Evolutionary conservation across 257 asterid genomes (phyloP).

Genomic region (Asclepias syriaca): DNA sequence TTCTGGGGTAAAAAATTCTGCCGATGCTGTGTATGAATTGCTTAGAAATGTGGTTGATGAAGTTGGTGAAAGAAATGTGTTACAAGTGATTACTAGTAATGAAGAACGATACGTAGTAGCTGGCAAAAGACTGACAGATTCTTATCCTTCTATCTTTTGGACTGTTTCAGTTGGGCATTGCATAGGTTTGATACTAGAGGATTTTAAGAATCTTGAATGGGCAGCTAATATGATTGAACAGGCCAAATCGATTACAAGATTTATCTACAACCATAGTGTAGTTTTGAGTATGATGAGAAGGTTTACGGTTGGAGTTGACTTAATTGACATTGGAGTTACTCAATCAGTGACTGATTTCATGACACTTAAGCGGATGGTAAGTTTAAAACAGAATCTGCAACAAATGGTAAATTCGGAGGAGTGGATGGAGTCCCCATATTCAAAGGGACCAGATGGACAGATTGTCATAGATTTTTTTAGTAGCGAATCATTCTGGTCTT

Average conservation of each 20-base stretch:
- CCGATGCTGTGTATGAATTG: constrained; percentile 53
- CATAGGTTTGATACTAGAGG: constrained; percentile 72
- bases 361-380: constrained; percentile 66
- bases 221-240: constrained; percentile 56
- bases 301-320: constrained; percentile 71
- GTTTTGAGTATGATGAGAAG: constrained; percentile 72
- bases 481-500: constrained; percentile 73
- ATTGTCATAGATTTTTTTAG: constrained; percentile 47
- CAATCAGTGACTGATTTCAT: constrained; percentile 55
- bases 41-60: constrained; percentile 68
- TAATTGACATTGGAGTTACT: constrained; percentile 60
- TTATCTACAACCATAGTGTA: constrained; percentile 48
- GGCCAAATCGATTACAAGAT: constrained; percentile 71
- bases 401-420: constrained; percentile 89
- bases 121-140: constrained; percentile 53
- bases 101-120: constrained; percentile 63
- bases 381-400: constrained; percentile 58
- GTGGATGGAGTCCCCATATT: constrained; percentile 72
- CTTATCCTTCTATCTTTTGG: constrained; percentile 77
- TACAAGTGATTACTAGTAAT: constrained; percentile 69
- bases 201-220: constrained; percentile 49
- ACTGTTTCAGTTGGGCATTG: constrained; percentile 78
- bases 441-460: constrained; percentile 65
- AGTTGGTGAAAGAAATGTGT: constrained; percentile 66
- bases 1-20: constrained; percentile 45